These are phyloP conservation scores for Sphaerobolus stellatus DNA, from an alignment of 1,284 basidiomycete species.

Conservation along the genomic window DNA sequence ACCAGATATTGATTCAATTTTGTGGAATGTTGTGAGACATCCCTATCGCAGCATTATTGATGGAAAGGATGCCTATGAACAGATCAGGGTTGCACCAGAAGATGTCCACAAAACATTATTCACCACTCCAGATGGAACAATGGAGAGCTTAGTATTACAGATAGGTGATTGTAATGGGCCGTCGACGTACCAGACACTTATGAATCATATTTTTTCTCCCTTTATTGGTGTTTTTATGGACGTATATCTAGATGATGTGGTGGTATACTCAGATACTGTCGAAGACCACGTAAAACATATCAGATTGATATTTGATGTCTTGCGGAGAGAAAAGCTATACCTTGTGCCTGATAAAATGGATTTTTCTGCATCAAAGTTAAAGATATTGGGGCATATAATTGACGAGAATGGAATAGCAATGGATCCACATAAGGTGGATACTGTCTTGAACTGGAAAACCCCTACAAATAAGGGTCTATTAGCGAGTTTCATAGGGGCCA, in stretches of 20 bases:
- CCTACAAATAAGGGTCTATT: slow-evolving; percentile 23
- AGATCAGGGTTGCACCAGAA: slow-evolving; percentile 30
- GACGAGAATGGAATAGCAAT: slow-evolving; percentile 10
- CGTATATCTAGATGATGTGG: slow-evolving; percentile 36
- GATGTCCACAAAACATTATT: slow-evolving; percentile 27
- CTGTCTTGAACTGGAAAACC: slow-evolving; percentile 9
- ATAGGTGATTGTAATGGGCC: slow-evolving; percentile 37
- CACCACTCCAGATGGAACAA: slow-evolving; percentile 35
- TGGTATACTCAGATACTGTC: slow-evolving; percentile 20
- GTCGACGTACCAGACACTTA: slow-evolving; percentile 35
- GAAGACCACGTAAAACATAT: slow-evolving; percentile 14
- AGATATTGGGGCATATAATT: slow-evolving; percentile 10
- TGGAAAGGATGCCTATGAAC: slow-evolving; percentile 5
- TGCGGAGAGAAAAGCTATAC: slow-evolving; percentile 11
- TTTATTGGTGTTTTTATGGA: slow-evolving; percentile 24
- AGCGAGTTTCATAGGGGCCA: slow-evolving; percentile 24
- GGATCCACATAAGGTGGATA: slow-evolving; percentile 14
- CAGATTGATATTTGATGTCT: slow-evolving; percentile 9
- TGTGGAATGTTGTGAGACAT: slow-evolving; percentile 20
- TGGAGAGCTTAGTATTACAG: slow-evolving; percentile 38
- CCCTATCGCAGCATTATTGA: slow-evolving; percentile 28
- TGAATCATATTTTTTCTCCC: slow-evolving; percentile 32
- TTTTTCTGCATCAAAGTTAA: slow-evolving; percentile 6
- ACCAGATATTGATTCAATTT: slow-evolving; percentile 34
- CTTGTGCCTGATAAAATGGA: slow-evolving; percentile 12